Percentiles rank a stretch among this genome's conserved stretches.
Conservation (phyloP, 345 rosid genomes). For the Brassica carinata region DNA sequence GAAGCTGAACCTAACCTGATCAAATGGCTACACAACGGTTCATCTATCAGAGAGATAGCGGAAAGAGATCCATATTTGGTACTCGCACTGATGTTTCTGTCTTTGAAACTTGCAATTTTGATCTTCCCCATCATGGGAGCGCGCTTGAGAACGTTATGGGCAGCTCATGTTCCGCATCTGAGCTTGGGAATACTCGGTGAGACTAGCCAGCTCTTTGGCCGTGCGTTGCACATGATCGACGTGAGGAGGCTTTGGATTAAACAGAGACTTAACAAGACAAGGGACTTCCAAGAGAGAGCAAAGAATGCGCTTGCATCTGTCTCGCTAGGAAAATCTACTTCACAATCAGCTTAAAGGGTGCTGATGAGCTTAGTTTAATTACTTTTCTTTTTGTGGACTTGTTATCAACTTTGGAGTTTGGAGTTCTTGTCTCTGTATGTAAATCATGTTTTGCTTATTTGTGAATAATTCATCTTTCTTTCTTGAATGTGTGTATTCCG, state of each 20-base stretch:
- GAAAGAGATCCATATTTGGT: constrained; percentile 65
- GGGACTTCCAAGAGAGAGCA: constrained; percentile 77
- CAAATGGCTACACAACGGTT: constrained; percentile 42
- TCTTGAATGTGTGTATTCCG: constrained; percentile 11
- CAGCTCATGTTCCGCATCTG: constrained; percentile 55
- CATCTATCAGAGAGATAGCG: constrained; percentile 48
- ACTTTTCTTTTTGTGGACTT: constrained; percentile 27
- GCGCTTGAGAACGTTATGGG: constrained; percentile 63
- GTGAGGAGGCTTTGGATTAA: constrained; percentile 86
- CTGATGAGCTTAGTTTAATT: constrained; percentile 25
- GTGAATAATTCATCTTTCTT: constrained; percentile 27
- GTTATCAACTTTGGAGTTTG: neutral
- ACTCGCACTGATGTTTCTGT: constrained; percentile 55
- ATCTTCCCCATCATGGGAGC: constrained; percentile 50
- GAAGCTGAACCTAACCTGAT: constrained; percentile 44
- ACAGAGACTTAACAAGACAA: constrained; percentile 69
- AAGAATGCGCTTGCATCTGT: constrained; percentile 86
- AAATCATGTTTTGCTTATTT: constrained; percentile 43
- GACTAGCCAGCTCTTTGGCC: constrained; percentile 73
- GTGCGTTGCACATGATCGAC: constrained; percentile 65
- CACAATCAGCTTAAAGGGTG: constrained; percentile 41
- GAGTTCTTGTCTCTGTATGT: constrained; percentile 50
- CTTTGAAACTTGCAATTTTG: constrained; percentile 52
- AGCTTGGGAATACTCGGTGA: constrained; percentile 86
- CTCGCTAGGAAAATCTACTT: constrained; percentile 73